Conservation (phyloP, 2,329 filamentous ascomycete species). For the Fusarium bulbicola region DNA sequence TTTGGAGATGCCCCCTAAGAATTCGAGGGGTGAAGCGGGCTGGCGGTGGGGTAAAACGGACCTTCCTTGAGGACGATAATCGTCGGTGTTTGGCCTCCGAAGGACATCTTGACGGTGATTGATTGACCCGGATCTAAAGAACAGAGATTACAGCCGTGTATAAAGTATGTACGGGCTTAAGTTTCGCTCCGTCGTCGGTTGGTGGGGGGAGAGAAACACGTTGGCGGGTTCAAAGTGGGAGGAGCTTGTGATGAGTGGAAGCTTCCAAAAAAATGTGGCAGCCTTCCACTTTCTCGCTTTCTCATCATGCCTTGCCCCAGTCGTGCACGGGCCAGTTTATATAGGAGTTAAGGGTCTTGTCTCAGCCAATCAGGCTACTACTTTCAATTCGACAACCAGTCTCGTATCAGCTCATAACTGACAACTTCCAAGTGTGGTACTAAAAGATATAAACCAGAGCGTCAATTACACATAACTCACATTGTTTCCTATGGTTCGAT, state of each 20-base stretch:
- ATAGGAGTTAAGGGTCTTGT: slow-evolving; percentile 15
- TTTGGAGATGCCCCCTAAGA: slow-evolving; percentile 15
- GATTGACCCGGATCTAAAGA: slow-evolving; percentile 12
- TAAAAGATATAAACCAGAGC: neutral
- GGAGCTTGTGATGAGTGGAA: slow-evolving; percentile 49
- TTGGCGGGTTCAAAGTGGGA: slow-evolving; percentile 44
- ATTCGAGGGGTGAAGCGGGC: slow-evolving; percentile 39
- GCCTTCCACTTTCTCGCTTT: slow-evolving; percentile 47
- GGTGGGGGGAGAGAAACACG: slow-evolving; percentile 32
- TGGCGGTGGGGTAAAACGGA: slow-evolving; percentile 63
- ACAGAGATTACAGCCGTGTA: slow-evolving; percentile 16
- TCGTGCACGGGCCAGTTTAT: slow-evolving; percentile 42
- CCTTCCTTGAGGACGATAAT: slow-evolving; percentile 98
- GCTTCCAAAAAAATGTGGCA: slow-evolving; percentile 61
- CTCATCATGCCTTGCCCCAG: slow-evolving; percentile 42
- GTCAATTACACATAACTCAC: neutral
- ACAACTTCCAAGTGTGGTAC: neutral
- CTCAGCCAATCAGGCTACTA: slow-evolving; percentile 18
- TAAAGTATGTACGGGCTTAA: slow-evolving; percentile 15
- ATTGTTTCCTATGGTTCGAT: neutral
- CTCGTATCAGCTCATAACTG: neutral
- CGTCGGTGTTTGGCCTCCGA: slow-evolving; percentile 96
- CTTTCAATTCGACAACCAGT: slow-evolving; percentile 8
- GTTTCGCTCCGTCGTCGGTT: slow-evolving; percentile 17
- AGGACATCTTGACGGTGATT: slow-evolving; percentile 74